Evolutionary conservation across 345 rosid species (phyloP), one percentile per base, ranked within the genome.

Genomic region (Mallotus nudiflorus): DNA sequence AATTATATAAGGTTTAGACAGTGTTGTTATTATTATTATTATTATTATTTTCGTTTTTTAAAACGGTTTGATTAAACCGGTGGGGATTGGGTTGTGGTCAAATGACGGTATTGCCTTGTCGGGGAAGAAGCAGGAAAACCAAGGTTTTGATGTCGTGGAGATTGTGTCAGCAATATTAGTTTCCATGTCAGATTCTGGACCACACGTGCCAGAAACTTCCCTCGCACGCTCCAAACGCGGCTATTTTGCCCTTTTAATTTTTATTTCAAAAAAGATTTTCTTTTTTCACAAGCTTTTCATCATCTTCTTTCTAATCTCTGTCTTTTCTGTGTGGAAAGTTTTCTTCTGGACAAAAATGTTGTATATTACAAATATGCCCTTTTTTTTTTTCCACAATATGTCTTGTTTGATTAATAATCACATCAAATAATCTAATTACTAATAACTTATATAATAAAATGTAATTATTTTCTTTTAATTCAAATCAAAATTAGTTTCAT

Each of bases 151-250:
- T 85, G 85, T 83, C 86, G 86, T 45, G 50, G 45, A 64, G 53
- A 45, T 66, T 58, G 46, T 61, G 86, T 87, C 87, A 83, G 65
- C 87, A 37, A 39, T 72, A 49, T 15, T 60, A 50, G 29, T 33
- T 19, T 44, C 29, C 39, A 18, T 28, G 54, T 73, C 51, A 28
- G 69, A 9, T 15, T 4, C 20, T 9, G 53, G 44, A 14, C 15
- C 69, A 56, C 46, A 71, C 74, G 74, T 64, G 77, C 40, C 45
- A 48, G 46, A 72, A 59, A 46, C 64, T 71, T 64, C 68, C 28
- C 61, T 65, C 40, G 13, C 79, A 68, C 73, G 77, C 71, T 63
- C 48, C 9, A 48, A 53, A 69, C 77, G 58, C 70, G 73, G 67
- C 48, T 39, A 12, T 51, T 71, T 56, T n/a, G n/a, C n/a, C n/a